These are phyloP conservation scores for Zizania palustris DNA, from an alignment of 202 grass and related monocot species.

Conservation along the genomic window DNA sequence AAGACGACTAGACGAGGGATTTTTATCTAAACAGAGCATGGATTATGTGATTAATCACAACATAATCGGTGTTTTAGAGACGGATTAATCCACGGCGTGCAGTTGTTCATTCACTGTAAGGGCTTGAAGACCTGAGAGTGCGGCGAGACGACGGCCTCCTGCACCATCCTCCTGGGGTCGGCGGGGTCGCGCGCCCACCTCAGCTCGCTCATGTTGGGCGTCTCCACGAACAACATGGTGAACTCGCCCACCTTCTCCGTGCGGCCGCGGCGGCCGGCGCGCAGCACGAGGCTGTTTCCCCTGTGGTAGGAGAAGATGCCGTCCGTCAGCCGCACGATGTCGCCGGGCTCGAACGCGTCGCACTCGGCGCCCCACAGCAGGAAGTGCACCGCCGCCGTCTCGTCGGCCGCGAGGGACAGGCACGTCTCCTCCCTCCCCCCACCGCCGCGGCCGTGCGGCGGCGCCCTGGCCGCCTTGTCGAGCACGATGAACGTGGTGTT, in stretches of 20 bases:
- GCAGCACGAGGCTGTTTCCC: constrained; percentile 56
- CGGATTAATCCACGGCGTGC: no score
- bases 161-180: constrained; percentile 55
- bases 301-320: constrained; percentile 80
- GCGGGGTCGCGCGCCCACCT: constrained; percentile 46
- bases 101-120: constrained; percentile 6
- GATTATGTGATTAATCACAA: no score
- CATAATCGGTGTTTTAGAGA: no score
- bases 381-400: constrained; percentile 77
- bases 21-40: no score
- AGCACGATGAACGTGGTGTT: constrained; percentile 81
- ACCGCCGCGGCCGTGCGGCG: background rate
- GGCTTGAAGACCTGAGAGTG: constrained; percentile 64
- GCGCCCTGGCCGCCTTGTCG: constrained; percentile 54
- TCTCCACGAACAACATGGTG: constrained; percentile 83
- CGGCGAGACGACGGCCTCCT: constrained; percentile 58
- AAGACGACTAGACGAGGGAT: no score
- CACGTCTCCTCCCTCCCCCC: constrained; percentile 58
- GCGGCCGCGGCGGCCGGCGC: constrained; percentile 63
- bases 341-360: constrained; percentile 65
- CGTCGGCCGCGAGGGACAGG: constrained; percentile 73
- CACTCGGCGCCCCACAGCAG: constrained; percentile 86
- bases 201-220: constrained; percentile 90
- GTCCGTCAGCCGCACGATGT: constrained; percentile 64
- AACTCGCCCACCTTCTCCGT: constrained; percentile 76